These are phyloP conservation scores for Cercospora janseana DNA, from an alignment of 2,329 filamentous ascomycete species.

Conservation along the genomic window DNA sequence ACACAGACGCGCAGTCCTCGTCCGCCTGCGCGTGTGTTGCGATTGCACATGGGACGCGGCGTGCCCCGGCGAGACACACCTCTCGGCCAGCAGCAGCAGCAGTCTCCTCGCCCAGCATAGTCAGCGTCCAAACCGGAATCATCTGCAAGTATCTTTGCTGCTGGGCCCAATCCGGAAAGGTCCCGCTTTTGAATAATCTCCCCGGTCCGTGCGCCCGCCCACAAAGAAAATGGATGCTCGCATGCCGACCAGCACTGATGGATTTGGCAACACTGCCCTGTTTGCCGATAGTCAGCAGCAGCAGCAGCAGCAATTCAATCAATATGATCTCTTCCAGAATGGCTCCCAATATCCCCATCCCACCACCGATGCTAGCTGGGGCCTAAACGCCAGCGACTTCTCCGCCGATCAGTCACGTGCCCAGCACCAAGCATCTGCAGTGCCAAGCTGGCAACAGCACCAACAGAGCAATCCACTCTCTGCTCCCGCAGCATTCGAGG, in stretches of 20 bases:
- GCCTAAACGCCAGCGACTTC: constrained; percentile 33
- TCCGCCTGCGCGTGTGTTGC: constrained; percentile 9
- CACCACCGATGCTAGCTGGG: constrained; percentile 36
- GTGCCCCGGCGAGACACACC: constrained; percentile 12
- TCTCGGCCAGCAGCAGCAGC: constrained; percentile 12
- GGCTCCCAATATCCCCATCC: constrained; percentile 29
- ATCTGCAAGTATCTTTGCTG: constrained; percentile 12
- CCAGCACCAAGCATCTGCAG: constrained; percentile 17
- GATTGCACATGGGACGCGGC: constrained; percentile 9
- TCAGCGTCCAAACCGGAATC: constrained; percentile 10
- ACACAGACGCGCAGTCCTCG: constrained; percentile 1
- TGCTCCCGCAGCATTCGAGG: constrained; percentile 23
- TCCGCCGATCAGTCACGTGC: constrained; percentile 33
- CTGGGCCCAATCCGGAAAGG: constrained; percentile 9
- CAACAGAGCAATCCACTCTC: constrained; percentile 30
- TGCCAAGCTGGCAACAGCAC: constrained; percentile 31
- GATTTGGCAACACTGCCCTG: constrained; percentile 30
- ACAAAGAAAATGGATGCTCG: constrained; percentile 11
- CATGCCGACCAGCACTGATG: constrained; percentile 26
- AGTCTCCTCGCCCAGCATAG: too few relatives aligned
- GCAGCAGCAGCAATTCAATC: constrained; percentile 31
- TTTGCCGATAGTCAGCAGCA: constrained; percentile 34
- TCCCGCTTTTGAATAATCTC: constrained; percentile 7
- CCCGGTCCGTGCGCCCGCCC: constrained; percentile 5
- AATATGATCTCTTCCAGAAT: constrained; percentile 36